Conservation (phyloP, 2,329 filamentous ascomycete genomes). For the Coniochaeta prunicola region DNA sequence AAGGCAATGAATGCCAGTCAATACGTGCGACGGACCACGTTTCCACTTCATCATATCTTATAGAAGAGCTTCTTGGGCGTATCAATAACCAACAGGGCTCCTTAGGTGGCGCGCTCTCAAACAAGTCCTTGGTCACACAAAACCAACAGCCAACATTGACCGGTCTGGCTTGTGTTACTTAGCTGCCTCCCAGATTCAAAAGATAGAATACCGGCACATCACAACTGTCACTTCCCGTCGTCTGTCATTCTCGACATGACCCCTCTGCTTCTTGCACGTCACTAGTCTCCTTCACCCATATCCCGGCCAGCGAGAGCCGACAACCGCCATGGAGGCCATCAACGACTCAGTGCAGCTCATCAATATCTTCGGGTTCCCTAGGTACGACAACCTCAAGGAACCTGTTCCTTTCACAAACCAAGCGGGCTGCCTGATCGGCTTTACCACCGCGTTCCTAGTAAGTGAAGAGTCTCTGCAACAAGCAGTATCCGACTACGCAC, state of each 20-base stretch:
- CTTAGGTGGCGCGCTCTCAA: neutral
- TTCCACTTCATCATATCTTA: neutral
- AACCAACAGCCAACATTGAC: neutral
- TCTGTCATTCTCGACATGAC: neutral
- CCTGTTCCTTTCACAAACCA: constrained; percentile 5
- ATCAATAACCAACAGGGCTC: neutral
- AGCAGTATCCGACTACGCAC: neutral
- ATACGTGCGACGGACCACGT: neutral
- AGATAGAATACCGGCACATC: neutral
- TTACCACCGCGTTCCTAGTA: constrained; percentile 5
- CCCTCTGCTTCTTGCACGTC: neutral
- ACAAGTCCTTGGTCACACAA: neutral
- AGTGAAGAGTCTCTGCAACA: neutral
- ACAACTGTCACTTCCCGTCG: neutral
- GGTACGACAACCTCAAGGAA: constrained; percentile 6
- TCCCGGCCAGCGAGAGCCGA: neutral
- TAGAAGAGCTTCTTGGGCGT: neutral
- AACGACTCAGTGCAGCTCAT: constrained; percentile 7
- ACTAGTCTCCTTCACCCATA: neutral
- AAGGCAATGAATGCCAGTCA: neutral
- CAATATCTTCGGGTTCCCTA: constrained; percentile 5
- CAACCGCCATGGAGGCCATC: constrained; percentile 2
- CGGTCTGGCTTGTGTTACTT: neutral
- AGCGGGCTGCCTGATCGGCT: constrained; percentile 5
- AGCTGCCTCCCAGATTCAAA: neutral